A percentile compares a stretch with the other conserved stretches of the same genome.
Evolutionary conservation across 495 filamentous ascomycete genomes (phyloP).

Genomic region (Penicillium salamii): DNA sequence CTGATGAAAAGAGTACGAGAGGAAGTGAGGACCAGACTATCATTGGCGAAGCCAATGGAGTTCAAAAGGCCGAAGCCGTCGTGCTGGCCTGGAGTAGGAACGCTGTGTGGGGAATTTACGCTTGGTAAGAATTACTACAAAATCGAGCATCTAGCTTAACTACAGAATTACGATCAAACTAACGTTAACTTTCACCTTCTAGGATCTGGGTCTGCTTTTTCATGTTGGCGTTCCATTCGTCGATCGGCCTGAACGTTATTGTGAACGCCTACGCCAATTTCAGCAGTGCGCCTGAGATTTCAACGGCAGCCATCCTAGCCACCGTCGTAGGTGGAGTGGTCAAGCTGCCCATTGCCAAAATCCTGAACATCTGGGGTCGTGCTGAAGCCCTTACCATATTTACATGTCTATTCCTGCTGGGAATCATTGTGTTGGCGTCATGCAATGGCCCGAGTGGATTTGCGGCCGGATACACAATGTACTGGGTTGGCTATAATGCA

Average conservation of each 20-base stretch:
- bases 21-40: neutral
- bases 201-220: conserved; percentile 47
- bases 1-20: too few species aligned
- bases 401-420: conserved; percentile 33
- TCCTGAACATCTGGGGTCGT: conserved; percentile 65
- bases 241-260: conserved; percentile 33
- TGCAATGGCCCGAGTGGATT: conserved; percentile 45
- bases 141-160: too few species aligned
- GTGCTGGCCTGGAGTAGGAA: conserved; percentile 30
- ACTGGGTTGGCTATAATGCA: conserved; percentile 56
- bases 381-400: conserved; percentile 50
- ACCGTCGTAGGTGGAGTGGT: conserved; percentile 61
- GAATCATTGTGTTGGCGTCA: conserved; percentile 45
- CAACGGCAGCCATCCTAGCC: conserved; percentile 33
- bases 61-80: conserved; percentile 33
- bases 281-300: conserved; percentile 35
- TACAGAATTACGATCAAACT: neutral
- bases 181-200: conserved; percentile 22
- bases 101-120: conserved; percentile 27
- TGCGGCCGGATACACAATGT: conserved; percentile 52
- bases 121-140: conserved; percentile 17
- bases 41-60: neutral
- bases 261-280: conserved; percentile 39
- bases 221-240: conserved; percentile 38
- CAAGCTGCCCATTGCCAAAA: conserved; percentile 63